These are phyloP conservation scores for Dittrichia graveolens DNA, from an alignment of 129 eudicot genomes.

Conservation along the genomic window DNA sequence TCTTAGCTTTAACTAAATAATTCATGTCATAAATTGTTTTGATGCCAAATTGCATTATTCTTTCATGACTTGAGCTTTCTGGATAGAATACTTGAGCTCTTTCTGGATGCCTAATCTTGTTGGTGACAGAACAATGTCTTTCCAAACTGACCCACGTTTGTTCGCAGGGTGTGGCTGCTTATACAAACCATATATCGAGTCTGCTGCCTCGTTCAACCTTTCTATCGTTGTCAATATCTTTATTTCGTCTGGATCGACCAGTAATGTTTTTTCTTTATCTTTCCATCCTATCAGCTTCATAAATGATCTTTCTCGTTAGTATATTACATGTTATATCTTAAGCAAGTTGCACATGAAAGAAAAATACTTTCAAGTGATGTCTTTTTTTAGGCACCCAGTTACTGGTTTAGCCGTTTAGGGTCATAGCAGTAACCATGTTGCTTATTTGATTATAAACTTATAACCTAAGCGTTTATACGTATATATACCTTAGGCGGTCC, in stretches of 20 bases:
- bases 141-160: slow-evolving; percentile 74
- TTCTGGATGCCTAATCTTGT: slow-evolving; percentile 79
- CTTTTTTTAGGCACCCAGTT: no score
- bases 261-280: slow-evolving; percentile 78
- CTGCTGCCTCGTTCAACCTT: slow-evolving; percentile 70
- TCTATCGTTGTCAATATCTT: slow-evolving; percentile 52
- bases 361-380: no score
- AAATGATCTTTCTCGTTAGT: slow-evolving; percentile 21
- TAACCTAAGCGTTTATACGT: neutral
- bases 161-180: slow-evolving; percentile 54
- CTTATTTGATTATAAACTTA: neutral
- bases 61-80: slow-evolving; percentile 54
- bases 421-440: neutral
- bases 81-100: slow-evolving; percentile 82
- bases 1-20: neutral
- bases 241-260: slow-evolving; percentile 95
- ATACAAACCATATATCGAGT: slow-evolving; percentile 70
- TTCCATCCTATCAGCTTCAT: slow-evolving; percentile 92
- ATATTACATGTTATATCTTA: neutral
- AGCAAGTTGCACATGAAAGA: no score
- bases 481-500: slow-evolving; percentile 91
- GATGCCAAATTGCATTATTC: slow-evolving; percentile 1
- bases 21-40: neutral
- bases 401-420: no score
- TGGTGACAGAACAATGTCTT: slow-evolving; percentile 91